Percentiles rank a stretch among this genome's conserved stretches.
Conservation (phyloP, 306 rosid species). For the Betula pendula region DNA sequence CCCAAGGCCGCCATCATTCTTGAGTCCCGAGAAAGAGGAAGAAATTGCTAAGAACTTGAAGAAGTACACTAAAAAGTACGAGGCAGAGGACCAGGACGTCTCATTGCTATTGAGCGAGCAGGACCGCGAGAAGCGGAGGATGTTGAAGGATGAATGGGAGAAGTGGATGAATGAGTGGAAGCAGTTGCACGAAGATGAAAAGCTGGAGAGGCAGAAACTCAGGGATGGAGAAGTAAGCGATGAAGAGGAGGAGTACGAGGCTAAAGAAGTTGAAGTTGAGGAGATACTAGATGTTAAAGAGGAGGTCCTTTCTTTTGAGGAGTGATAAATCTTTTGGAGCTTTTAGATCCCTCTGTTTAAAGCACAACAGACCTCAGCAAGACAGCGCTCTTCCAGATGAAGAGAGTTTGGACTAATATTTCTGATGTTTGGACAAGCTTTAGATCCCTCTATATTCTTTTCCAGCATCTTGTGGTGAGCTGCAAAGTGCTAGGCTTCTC, state of each 20-base stretch:
- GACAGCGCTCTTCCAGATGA: not conserved
- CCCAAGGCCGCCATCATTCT: slow-evolving; percentile 77
- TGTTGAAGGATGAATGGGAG: slow-evolving; percentile 86
- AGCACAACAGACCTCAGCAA: not conserved
- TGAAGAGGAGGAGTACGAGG: slow-evolving; percentile 91
- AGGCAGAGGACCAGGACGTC: slow-evolving; percentile 88
- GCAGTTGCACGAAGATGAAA: slow-evolving; percentile 56
- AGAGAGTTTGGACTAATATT: not conserved
- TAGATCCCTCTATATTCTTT: too few species aligned
- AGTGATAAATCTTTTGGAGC: not conserved
- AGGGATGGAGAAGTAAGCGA: slow-evolving; percentile 93
- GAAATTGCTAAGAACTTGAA: slow-evolving; percentile 84
- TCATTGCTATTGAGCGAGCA: slow-evolving; percentile 76
- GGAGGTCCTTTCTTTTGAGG: slow-evolving; percentile 61
- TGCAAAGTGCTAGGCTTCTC: too few species aligned
- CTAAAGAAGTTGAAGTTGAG: slow-evolving; percentile 83
- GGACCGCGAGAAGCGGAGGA: slow-evolving; percentile 75
- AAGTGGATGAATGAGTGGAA: slow-evolving; percentile 79
- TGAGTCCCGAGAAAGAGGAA: slow-evolving; percentile 83
- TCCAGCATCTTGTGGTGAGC: too few species aligned
- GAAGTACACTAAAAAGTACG: slow-evolving; percentile 89
- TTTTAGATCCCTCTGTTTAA: not conserved
- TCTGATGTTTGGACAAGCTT: too few species aligned
- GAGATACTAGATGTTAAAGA: slow-evolving; percentile 52
- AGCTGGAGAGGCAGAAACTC: slow-evolving; percentile 46